Evolutionary conservation across 192 early-diverging fungal species (phyloP).

Genomic region (Coemansia sp.): DNA sequence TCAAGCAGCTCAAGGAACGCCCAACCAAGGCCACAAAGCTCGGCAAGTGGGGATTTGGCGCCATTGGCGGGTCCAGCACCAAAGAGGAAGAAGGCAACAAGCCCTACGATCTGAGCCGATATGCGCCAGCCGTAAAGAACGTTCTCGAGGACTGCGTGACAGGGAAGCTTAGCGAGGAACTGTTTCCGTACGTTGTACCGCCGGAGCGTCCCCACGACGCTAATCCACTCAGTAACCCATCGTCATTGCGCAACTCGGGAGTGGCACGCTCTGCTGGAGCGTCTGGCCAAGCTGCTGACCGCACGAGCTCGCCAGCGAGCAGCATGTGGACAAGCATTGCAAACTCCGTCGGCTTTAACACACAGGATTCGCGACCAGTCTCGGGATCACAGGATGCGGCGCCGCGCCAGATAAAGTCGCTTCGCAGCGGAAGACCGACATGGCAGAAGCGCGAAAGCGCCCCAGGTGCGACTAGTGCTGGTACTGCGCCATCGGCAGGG

Average conservation of each 20-base stretch:
- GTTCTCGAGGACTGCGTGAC: constrained; percentile 42
- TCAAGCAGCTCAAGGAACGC: constrained; percentile 43
- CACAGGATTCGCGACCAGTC: constrained; percentile 22
- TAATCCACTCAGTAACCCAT: constrained; percentile 11
- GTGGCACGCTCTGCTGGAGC: constrained; percentile 25
- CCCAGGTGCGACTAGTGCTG: constrained; percentile 14
- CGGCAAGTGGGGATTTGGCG: constrained; percentile 47
- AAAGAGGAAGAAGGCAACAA: constrained; percentile 24
- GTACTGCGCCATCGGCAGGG: constrained; percentile 12
- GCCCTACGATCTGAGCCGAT: constrained; percentile 51
- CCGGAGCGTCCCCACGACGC: constrained; percentile 42
- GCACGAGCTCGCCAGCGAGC: constrained; percentile 34
- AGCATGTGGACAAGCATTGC: constrained; percentile 54
- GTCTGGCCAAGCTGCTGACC: constrained; percentile 17
- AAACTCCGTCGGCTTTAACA: constrained; percentile 38
- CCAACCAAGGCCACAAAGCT: constrained; percentile 32
- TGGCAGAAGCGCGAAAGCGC: constrained; percentile 57
- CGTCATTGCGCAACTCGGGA: constrained; percentile 23
- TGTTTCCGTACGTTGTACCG: constrained; percentile 55
- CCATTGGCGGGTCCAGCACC: constrained; percentile 25
- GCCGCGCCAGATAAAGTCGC: constrained; percentile 44
- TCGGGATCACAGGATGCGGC: constrained; percentile 26
- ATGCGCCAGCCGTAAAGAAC: constrained; percentile 46
- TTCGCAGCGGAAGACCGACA: constrained; percentile 47
- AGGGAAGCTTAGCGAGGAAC: constrained; percentile 48